phyloP scores from a whole-genome alignment of 192 early-diverging fungal genomes.

The Chytriomyces sp. region DNA sequence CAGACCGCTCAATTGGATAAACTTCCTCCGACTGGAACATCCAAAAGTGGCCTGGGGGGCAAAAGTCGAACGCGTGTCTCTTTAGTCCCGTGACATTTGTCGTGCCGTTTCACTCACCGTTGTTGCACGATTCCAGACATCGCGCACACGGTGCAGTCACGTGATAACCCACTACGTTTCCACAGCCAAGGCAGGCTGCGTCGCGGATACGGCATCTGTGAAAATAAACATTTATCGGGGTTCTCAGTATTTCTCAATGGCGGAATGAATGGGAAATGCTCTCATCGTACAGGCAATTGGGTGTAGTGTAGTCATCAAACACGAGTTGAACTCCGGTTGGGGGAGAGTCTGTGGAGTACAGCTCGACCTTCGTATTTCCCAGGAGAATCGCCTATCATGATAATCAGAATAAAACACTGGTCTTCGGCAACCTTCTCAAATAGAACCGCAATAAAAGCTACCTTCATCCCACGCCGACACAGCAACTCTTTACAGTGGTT shows the following conservation, averaged over 20 bases:
- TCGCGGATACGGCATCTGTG: slow-evolving; percentile 57
- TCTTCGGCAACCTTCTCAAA: no score
- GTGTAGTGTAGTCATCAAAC: slow-evolving; percentile 55
- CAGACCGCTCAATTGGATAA: slow-evolving; percentile 42
- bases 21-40: slow-evolving; percentile 59
- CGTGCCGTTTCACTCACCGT: slow-evolving; percentile 37
- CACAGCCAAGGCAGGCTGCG: slow-evolving; percentile 61
- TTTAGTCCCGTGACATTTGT: neutral
- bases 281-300: slow-evolving; percentile 48
- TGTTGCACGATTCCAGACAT: slow-evolving; percentile 65
- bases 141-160: slow-evolving; percentile 61
- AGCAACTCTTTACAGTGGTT: slow-evolving; percentile 48
- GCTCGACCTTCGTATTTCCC: slow-evolving; percentile 60
- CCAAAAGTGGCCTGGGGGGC: slow-evolving; percentile 53
- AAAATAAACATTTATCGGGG: neutral
- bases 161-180: slow-evolving; percentile 66
- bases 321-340: slow-evolving; percentile 58
- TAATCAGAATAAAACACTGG: no score
- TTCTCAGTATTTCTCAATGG: neutral
- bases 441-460: neutral
- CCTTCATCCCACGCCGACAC: slow-evolving; percentile 62
- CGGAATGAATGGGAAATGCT: neutral
- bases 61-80: neutral
- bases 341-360: slow-evolving; percentile 62
- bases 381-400: slow-evolving; percentile 53